phyloP scores from a whole-genome alignment of 1,284 basidiomycete species.

The Rhodotorula glutinis region DNA sequence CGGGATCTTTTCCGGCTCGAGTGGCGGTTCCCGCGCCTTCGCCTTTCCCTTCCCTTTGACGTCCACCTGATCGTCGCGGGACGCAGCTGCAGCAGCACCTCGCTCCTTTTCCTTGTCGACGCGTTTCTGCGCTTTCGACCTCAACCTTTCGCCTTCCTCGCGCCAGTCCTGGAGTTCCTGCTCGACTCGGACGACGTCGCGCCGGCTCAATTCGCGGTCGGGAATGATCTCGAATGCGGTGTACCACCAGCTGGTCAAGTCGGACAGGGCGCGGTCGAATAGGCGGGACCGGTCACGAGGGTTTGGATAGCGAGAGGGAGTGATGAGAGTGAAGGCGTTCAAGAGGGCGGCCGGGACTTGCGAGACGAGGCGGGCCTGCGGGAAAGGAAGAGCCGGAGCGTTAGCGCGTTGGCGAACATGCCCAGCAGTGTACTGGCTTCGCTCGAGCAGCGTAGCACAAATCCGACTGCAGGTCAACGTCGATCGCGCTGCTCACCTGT shows the following conservation, averaged over 20 bases:
- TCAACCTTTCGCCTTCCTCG: slow-evolving; percentile 5
- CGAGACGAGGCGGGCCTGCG: slow-evolving; percentile 66
- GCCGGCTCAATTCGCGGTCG: slow-evolving; percentile 15
- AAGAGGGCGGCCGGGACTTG: slow-evolving; percentile 74
- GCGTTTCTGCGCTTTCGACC: neutral
- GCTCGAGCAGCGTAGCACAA: no score
- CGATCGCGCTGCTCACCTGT: slow-evolving; percentile 57
- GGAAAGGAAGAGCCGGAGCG: neutral
- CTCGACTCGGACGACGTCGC: slow-evolving; percentile 22
- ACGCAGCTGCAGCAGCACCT: neutral
- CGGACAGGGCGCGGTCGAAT: slow-evolving; percentile 73
- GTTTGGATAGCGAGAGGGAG: slow-evolving; percentile 77
- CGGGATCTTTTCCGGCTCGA: neutral
- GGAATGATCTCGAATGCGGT: slow-evolving; percentile 59
- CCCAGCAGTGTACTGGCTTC: no score
- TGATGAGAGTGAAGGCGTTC: slow-evolving; percentile 71
- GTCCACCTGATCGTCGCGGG: slow-evolving; percentile 1
- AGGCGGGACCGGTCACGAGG: slow-evolving; percentile 71
- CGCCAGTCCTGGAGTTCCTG: slow-evolving; percentile 30
- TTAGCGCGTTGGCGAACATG: neutral
- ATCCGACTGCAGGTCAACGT: neutral
- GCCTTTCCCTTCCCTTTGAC: slow-evolving; percentile 21
- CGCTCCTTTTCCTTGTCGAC: neutral
- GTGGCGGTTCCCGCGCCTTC: slow-evolving; percentile 8
- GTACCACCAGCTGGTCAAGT: slow-evolving; percentile 79